phyloP scores from a whole-genome alignment of 257 asterid genomes.

The Verbena officinalis region DNA sequence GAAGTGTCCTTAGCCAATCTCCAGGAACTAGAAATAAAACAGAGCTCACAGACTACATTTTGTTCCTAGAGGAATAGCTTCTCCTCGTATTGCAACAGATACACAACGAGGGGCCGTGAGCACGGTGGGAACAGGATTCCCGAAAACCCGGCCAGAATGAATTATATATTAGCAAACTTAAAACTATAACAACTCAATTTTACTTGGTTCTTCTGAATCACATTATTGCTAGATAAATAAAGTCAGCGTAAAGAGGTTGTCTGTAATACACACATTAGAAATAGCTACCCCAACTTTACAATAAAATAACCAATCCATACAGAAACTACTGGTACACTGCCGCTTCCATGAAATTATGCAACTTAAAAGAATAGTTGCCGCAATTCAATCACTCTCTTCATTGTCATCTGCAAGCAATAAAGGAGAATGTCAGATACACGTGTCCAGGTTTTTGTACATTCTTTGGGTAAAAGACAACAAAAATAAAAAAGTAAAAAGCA shows the following conservation, averaged over 20 bases:
- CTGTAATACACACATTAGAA: background rate
- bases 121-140: no score
- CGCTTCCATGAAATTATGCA: conserved; percentile 18
- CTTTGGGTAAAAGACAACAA: background rate
- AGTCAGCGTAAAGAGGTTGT: background rate
- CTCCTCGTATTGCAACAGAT: no score
- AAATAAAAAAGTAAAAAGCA: background rate
- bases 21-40: no score
- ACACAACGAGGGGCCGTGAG: no score
- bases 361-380: conserved; percentile 23
- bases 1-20: no score
- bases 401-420: conserved; percentile 54
- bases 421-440: background rate
- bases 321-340: conserved; percentile 19
- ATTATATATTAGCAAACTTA: conserved; percentile 8
- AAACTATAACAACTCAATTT: conserved; percentile 13
- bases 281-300: conserved; percentile 14
- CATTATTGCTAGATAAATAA: conserved; percentile 8
- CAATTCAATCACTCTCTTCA: conserved; percentile 61
- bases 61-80: no score
- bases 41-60: no score
- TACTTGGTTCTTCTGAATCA: background rate
- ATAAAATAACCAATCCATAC: conserved; percentile 10
- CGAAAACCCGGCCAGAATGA: no score
- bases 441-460: background rate